Evolutionary conservation across 257 asterid genomes (phyloP), one percentile per base, ranked within the genome.

Genomic region (Plectranthus barbatus): DNA sequence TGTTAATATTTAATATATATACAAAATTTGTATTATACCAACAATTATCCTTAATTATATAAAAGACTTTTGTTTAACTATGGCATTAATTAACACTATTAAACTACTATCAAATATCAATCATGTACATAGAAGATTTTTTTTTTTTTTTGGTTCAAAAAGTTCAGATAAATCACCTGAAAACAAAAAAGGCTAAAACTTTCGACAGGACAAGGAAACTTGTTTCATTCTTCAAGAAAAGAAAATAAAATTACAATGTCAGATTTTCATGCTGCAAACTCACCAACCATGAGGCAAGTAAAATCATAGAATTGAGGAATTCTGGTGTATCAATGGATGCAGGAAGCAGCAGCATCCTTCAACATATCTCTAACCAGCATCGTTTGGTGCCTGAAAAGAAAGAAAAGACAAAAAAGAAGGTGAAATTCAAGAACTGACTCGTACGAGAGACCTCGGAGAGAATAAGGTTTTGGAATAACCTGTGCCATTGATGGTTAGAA

Each of bases 211-310:
- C 36, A 3, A 23, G 20, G 7, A 2, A 42, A 42, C 10, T 9
- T 13, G 10, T 41, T 66, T 45, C 39, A 7, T n/a, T 15, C 26
- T 31, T 24, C 18, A 18, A 19, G 42, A 56, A 55, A n/a, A 56
- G 44, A 18, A 36, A 10, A 73, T 62, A 62, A 74, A 48, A 21
- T 68, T 69, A 23, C 59, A 9, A 18, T 20, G 18, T 45, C 59
- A 44, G 52, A 20, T 33, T 56, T 39, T 55, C 45, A 61, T 21
- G 54, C 19, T 41, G 21, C 36, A 40, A 47, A 7, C 19, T 59
- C 20, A 13, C 24, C 49, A 50, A 11, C 34, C 56, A 23, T 39
- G 52, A 45, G 19, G 45, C 33, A 6, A 18, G 18, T 15, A 55
- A 58, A 44, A n/a, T 21, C 24, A 56, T 41, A 58, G 31, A 49